Base-by-base conservation (phyloP, 176 grass and related monocot species). In the Cymbopogon citratus region DNA sequence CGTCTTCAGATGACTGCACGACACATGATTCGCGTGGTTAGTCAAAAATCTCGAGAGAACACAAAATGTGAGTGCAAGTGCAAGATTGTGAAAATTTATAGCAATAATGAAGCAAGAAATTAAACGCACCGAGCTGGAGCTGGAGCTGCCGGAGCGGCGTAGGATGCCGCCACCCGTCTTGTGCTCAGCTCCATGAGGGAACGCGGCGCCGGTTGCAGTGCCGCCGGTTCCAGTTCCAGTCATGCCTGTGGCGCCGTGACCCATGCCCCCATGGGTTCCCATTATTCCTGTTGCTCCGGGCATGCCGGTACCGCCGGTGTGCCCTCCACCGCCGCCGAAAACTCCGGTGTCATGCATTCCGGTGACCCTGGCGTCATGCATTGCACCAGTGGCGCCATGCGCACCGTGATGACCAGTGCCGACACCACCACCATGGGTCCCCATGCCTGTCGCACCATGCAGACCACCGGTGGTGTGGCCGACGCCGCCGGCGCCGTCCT, bases 41-140 rank as follows among this genome's bases (percentile, higher is more conserved):
- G 11, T 13, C 43, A 45, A 45, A 45, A 45, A 45, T 2, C 43
- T 45, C 43, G 43, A 10, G 12, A 3, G 21, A 25, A 41, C 40
- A 41, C 40, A 41, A 41, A 38, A 40, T 43, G 1, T 0, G 1
- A 44, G 3, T 44, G 43, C 6, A 7, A 44, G 12, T 16, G 0
- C 45, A 48, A 48, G 14, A 48, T 13, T 14, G 45, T 48, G 14
- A 48, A 48, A 48, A 48, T 45, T 0, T 45, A 45, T 45, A 45
- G 43, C 0, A 46, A 46, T 6, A 5, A 18, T 5, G 14, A 48
- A 5, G 1, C n/a, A 69, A 12, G 33, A 23, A 19, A 43, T 43
- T 43, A 43, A 63, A 38, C 74, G 77, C 7, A 94, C 92, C 73
- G 89, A 67, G 86, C 92, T 94, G 6, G 90, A 94, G 71, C 89